Evolutionary conservation across 345 rosid species (phyloP).

Genomic region (Arabis alpina): DNA sequence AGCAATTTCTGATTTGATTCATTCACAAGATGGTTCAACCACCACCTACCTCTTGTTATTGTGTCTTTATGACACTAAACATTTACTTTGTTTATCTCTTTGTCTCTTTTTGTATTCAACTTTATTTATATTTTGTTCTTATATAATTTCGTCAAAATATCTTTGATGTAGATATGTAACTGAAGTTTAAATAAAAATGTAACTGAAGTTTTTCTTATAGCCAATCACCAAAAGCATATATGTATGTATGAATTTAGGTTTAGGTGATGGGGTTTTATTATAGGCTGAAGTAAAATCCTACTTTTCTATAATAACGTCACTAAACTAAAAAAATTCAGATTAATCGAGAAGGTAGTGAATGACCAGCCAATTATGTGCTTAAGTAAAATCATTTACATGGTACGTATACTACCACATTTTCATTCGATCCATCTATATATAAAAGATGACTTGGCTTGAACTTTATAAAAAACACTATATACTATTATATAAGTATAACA

Average conservation of each 20-base stretch:
- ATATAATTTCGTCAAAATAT: neutral
- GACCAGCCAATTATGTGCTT: neutral
- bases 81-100: constrained; percentile 37
- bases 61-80: constrained; percentile 19
- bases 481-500: too few relatives aligned
- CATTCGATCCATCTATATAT: constrained; percentile 7
- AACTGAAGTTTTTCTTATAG: neutral
- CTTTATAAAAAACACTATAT: too few relatives aligned
- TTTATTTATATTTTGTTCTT: constrained; percentile 10
- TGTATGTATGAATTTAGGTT: too few relatives aligned
- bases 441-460: too few relatives aligned
- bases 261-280: constrained; percentile 1
- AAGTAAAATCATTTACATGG: constrained; percentile 1
- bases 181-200: too few relatives aligned
- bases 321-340: constrained; percentile 7
- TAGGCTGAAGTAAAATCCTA: neutral
- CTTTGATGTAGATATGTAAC: neutral
- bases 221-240: constrained; percentile 1
- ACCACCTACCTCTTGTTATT: constrained; percentile 57
- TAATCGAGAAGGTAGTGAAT: neutral
- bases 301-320: constrained; percentile 2
- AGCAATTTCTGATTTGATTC: constrained; percentile 20
- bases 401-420: neutral
- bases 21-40: constrained; percentile 62
- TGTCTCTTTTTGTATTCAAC: constrained; percentile 1